A percentile compares a stretch with the other conserved stretches of the same genome.
Conservation (phyloP, 225 moss, liverwort and hornwort species). For the Lunularia cruciata region DNA sequence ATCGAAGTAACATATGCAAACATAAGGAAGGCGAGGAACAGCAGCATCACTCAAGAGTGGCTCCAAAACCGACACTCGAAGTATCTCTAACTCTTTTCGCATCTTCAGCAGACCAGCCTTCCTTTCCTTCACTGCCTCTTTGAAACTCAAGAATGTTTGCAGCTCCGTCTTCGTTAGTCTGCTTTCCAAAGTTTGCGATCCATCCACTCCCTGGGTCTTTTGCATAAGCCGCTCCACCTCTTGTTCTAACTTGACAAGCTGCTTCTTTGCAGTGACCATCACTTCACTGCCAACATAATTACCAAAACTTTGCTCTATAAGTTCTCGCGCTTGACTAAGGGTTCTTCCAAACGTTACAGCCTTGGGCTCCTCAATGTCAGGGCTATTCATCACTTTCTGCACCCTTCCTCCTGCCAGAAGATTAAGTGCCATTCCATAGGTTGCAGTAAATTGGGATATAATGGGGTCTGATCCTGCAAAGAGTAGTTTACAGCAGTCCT, state of each 20-base stretch:
- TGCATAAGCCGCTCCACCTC: conserved; percentile 60
- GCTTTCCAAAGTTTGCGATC: conserved; percentile 50
- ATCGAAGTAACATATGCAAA: conserved; percentile 60
- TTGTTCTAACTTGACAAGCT: conserved; percentile 61
- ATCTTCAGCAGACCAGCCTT: conserved; percentile 29
- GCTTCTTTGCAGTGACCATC: conserved; percentile 80
- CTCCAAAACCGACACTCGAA: conserved; percentile 57
- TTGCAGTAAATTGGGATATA: conserved; percentile 96
- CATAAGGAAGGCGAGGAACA: conserved; percentile 49
- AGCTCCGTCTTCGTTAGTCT: conserved; percentile 69
- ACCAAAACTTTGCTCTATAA: conserved; percentile 97
- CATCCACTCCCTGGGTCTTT: conserved; percentile 48
- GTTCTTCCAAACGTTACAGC: conserved; percentile 63
- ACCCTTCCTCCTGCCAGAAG: conserved; percentile 92
- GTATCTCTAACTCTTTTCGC: conserved; percentile 41
- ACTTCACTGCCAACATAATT: conserved; percentile 98
- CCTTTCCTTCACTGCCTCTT: conserved; percentile 50
- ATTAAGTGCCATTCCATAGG: conserved; percentile 98
- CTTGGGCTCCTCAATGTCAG: conserved; percentile 39
- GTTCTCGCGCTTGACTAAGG: conserved; percentile 77
- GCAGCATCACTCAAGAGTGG: conserved; percentile 50
- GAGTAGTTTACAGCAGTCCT: conserved; percentile 87
- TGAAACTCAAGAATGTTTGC: conserved; percentile 56
- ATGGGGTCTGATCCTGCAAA: conserved; percentile 90
- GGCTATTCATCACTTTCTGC: conserved; percentile 41